These are phyloP conservation scores for Dendrobium huoshanense DNA, from an alignment of 106 monocot species.

Conservation along the genomic window DNA sequence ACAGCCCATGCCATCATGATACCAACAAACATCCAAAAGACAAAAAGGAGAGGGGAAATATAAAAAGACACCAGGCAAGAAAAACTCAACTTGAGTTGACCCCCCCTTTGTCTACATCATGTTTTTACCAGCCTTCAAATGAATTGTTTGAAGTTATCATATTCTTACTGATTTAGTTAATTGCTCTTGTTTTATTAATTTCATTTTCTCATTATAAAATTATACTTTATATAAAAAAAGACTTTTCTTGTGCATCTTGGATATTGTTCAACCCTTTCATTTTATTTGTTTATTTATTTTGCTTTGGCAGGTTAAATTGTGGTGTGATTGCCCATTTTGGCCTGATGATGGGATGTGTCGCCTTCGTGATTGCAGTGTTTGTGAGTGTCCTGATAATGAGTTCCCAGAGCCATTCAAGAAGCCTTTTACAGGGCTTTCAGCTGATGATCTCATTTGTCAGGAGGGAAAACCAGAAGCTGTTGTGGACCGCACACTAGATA, in stretches of 20 bases:
- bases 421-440: conserved; percentile 30
- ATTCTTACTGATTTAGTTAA: too few relatives aligned
- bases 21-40: too few relatives aligned
- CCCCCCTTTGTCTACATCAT: too few relatives aligned
- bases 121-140: too few relatives aligned
- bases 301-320: conserved; percentile 62
- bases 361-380: conserved; percentile 88
- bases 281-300: not conserved
- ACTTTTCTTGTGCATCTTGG: not conserved
- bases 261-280: not conserved
- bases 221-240: too few relatives aligned
- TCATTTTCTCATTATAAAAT: too few relatives aligned
- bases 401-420: conserved; percentile 90
- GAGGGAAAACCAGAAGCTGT: conserved; percentile 80
- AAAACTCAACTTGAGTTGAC: too few relatives aligned
- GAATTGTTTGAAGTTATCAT: too few relatives aligned
- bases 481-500: conserved; percentile 82
- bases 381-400: conserved; percentile 91
- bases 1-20: too few relatives aligned
- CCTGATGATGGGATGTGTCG: conserved; percentile 94
- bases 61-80: too few relatives aligned
- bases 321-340: conserved; percentile 99
- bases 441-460: conserved; percentile 67
- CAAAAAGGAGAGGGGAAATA: too few relatives aligned
- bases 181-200: too few relatives aligned